Base-by-base conservation (phyloP, 2,329 filamentous ascomycete genomes). In the Alternaria hordeiaustralica region DNA sequence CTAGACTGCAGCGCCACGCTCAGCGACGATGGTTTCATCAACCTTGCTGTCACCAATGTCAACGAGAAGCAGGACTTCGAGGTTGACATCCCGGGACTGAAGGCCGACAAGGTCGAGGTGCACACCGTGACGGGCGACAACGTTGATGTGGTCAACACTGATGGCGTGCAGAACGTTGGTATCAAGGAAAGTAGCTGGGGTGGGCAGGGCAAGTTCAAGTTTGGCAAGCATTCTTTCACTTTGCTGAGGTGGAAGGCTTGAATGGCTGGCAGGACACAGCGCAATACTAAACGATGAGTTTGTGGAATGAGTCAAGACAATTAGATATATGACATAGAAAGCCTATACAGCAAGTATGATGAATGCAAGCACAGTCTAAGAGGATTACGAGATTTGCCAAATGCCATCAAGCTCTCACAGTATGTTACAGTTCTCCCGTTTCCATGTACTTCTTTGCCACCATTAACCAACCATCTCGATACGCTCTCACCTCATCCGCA, bases 21-120 rank as follows among this genome's bases (percentile, higher is more conserved):
- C 6, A 83, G 85, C 20, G 86, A 87, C 7, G 84, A 87, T 60
- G 91, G 90, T 0, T 86, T 82, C 56, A 83, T 90, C 1, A 90
- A 84, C 66, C 70, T 95, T 66, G 91, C 87, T 4, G 91, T 94
- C 1, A 90, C 93, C 15, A 96, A 96, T 75, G 85, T 93, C 20
- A 78, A 81, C 60, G 88, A 90, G 65, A 84, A 85, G 9, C 83
- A 85, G 65, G 87, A 85, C 60, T 89, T 90, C 58, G 83, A 86
- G 64, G 87, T 87, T 0, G 82, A 86, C 46, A 55, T 93, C n/a
- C 83, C 85, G 44, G 90, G 90, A 0, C 75, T 88, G 0, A 72
- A 70, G 43, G 68, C 64, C 3, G 71, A 71, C 5, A 83, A 82
- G 0, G 86, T 92, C 0, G 72, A 86, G 26, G 88, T 92, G 4